A percentile compares a stretch with the other conserved stretches of the same genome.
Conservation (phyloP, 2,329 filamentous ascomycete genomes). For the Lachnellula arida region DNA sequence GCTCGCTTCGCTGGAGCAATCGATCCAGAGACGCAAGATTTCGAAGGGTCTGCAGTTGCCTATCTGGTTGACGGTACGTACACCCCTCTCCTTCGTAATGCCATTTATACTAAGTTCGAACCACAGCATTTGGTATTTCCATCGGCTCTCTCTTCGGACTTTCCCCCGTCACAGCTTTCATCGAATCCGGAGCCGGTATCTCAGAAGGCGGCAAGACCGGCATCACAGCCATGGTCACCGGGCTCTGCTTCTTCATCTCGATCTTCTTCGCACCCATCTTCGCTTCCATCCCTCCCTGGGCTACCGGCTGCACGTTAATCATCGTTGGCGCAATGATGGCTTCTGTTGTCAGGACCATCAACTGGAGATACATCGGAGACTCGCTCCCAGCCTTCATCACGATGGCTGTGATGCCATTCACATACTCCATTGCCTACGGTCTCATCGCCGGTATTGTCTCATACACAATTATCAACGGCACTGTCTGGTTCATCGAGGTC, state of each 20-base stretch:
- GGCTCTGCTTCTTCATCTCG: constrained; percentile 77
- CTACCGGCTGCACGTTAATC: constrained; percentile 78
- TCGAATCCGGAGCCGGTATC: constrained; percentile 84
- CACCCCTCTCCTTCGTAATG: background rate
- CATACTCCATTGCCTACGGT: constrained; percentile 80
- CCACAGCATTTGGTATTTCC: constrained; percentile 56
- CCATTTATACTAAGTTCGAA: background rate
- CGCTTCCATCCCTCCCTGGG: constrained; percentile 82
- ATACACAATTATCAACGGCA: constrained; percentile 69
- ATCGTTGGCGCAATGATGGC: constrained; percentile 83
- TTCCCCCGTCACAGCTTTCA: constrained; percentile 77
- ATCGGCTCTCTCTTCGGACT: constrained; percentile 72
- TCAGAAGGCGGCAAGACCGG: constrained; percentile 81
- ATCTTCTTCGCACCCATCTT: constrained; percentile 89
- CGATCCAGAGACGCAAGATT: constrained; percentile 76
- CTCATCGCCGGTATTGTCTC: constrained; percentile 71
- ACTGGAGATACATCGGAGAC: constrained; percentile 80
- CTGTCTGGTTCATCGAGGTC: constrained; percentile 64
- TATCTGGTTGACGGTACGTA: constrained; percentile 70
- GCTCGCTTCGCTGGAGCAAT: constrained; percentile 74
- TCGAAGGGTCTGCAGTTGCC: constrained; percentile 75
- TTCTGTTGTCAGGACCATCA: constrained; percentile 70
- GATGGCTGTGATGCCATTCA: constrained; percentile 81
- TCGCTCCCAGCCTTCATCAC: constrained; percentile 78
- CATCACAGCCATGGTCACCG: constrained; percentile 69